phyloP scores from a whole-genome alignment of 2,329 filamentous ascomycete species.

The Alternaria angustiovoidea region DNA sequence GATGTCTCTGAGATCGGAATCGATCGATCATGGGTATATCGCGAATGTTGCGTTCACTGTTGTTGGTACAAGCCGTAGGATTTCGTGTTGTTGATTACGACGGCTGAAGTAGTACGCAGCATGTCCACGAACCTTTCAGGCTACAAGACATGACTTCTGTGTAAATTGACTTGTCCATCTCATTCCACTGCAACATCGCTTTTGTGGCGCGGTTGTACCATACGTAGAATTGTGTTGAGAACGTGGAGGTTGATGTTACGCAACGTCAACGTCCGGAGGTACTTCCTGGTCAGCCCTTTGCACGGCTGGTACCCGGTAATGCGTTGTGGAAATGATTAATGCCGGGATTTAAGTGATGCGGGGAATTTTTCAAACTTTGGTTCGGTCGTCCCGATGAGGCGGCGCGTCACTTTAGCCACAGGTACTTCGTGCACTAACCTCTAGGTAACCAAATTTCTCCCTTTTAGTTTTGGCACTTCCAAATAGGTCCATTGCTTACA shows the following conservation, averaged over 20 bases:
- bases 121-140: not conserved
- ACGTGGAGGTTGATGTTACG: conserved; percentile 1
- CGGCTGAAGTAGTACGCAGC: not conserved
- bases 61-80: not conserved
- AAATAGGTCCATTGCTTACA: not conserved
- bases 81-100: not conserved
- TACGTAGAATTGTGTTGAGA: not conserved
- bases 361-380: not conserved
- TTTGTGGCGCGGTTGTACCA: not conserved
- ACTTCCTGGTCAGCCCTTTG: not conserved
- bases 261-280: not conserved
- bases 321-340: not conserved
- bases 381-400: not conserved
- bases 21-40: not conserved
- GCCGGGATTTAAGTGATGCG: not conserved
- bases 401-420: not conserved
- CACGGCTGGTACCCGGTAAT: not conserved
- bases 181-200: not conserved
- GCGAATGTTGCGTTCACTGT: not conserved
- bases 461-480: not conserved
- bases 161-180: not conserved
- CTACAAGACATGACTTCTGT: not conserved
- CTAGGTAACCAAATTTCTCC: not conserved
- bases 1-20: not conserved
- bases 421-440: not conserved